Conservation (phyloP, 2,329 filamentous ascomycete genomes). For the Fusarium coffeatum region DNA sequence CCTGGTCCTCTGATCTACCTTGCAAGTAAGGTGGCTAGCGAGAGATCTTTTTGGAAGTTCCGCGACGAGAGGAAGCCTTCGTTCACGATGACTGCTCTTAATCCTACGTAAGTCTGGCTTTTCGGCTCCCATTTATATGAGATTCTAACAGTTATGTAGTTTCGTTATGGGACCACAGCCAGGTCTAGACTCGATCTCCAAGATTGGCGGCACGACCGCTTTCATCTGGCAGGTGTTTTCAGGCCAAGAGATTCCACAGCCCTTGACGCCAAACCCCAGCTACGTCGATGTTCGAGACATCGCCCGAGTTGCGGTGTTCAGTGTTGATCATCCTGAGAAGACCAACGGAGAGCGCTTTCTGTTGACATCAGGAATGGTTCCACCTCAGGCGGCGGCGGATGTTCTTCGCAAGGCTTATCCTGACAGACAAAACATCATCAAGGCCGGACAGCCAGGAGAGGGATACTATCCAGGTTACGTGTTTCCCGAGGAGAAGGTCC, state of each 20-base stretch:
- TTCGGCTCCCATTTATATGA: fast-evolving
- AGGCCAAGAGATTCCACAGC: conserved; percentile 39
- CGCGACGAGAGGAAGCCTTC: conserved; percentile 34
- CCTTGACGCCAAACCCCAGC: conserved; percentile 13
- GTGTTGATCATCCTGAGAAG: conserved; percentile 36
- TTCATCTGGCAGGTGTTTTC: conserved; percentile 43
- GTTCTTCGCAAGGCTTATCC: conserved; percentile 43
- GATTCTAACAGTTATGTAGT: conserved; percentile 11
- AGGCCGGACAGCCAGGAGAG: conserved; percentile 35
- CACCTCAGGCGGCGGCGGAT: conserved; percentile 42
- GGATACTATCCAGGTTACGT: conserved; percentile 33
- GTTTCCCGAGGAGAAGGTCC: conserved; percentile 16
- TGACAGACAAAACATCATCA: conserved; percentile 34
- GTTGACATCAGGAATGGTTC: conserved; percentile 29
- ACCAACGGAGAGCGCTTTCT: conserved; percentile 38
- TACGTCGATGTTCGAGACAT: conserved; percentile 44
- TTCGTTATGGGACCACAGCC: conserved; percentile 44
- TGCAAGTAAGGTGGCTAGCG: conserved; percentile 40
- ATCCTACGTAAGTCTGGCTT: conserved; percentile 35
- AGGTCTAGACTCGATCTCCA: conserved; percentile 32
- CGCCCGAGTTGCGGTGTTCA: conserved; percentile 40
- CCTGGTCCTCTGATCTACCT: conserved; percentile 36
- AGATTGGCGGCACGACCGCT: conserved; percentile 34
- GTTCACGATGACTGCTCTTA: conserved; percentile 42
- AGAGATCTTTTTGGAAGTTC: conserved; percentile 44